A percentile compares a stretch with the other conserved stretches of the same genome.
phyloP scores from a whole-genome alignment of 352 stramenopile genomes.

The Pythium coloratum region DNA sequence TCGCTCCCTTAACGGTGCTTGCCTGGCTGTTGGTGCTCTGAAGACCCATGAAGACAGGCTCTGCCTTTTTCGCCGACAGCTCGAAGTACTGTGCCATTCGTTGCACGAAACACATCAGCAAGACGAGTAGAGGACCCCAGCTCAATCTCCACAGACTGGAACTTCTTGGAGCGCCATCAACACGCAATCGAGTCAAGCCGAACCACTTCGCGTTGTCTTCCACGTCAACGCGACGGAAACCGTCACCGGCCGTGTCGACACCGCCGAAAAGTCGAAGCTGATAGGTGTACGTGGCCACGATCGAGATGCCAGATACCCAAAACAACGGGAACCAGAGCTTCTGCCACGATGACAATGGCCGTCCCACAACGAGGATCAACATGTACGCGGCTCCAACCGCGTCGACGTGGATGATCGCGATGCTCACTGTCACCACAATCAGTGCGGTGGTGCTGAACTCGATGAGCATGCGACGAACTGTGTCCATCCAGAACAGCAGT shows the following conservation, averaged over 20 bases:
- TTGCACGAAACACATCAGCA: conserved; percentile 76
- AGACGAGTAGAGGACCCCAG: conserved; percentile 59
- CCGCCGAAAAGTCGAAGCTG: conserved; percentile 34
- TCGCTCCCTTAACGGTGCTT: neutral
- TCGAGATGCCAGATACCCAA: conserved; percentile 63
- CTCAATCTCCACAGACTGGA: conserved; percentile 52
- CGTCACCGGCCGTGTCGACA: conserved; percentile 17
- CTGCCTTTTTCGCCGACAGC: conserved; percentile 5
- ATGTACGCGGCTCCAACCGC: conserved; percentile 70
- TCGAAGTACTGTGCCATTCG: conserved; percentile 74
- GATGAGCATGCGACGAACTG: conserved; percentile 61
- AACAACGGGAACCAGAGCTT: conserved; percentile 80
- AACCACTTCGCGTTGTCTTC: conserved; percentile 25
- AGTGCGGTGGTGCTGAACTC: conserved; percentile 69
- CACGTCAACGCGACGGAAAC: conserved; percentile 12
- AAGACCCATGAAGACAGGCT: neutral
- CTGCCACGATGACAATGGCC: conserved; percentile 61
- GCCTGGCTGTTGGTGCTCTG: conserved; percentile 13
- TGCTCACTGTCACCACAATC: conserved; percentile 69
- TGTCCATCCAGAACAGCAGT: conserved; percentile 56
- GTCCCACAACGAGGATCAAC: conserved; percentile 54
- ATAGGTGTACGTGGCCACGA: conserved; percentile 65
- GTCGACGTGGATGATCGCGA: conserved; percentile 59
- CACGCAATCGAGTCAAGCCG: conserved; percentile 50
- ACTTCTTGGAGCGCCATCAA: conserved; percentile 24